Evolutionary conservation across 1,284 basidiomycete genomes (phyloP).

Genomic region (Ganoderma lingzhi): DNA sequence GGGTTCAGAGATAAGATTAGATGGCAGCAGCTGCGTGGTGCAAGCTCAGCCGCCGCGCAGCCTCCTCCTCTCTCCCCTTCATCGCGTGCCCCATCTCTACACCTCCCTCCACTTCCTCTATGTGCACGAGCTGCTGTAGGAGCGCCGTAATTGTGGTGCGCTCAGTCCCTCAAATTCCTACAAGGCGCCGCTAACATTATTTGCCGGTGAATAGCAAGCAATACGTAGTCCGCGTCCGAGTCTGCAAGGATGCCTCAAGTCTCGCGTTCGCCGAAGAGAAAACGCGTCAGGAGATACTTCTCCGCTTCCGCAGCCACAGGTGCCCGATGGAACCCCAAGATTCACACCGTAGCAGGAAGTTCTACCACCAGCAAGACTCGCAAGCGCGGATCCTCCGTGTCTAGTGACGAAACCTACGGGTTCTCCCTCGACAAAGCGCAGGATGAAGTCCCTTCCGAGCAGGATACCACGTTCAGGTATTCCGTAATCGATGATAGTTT

Average conservation of each 20-base stretch:
- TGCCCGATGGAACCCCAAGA: constrained; percentile 33
- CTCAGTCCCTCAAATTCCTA: too few species aligned
- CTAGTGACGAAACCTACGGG: constrained; percentile 31
- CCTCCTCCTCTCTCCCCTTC: not conserved
- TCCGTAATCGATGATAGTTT: constrained; percentile 28
- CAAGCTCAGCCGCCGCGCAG: not conserved
- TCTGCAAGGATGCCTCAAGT: constrained; percentile 31
- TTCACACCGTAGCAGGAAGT: constrained; percentile 18
- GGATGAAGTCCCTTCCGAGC: constrained; percentile 35
- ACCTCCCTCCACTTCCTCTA: not conserved
- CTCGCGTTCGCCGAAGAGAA: constrained; percentile 40
- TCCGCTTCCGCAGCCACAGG: constrained; percentile 40
- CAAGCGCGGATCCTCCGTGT: constrained; percentile 35
- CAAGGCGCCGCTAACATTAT: not conserved
- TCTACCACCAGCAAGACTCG: constrained; percentile 29
- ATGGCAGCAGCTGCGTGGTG: not conserved
- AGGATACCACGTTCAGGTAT: constrained; percentile 31
- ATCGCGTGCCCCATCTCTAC: not conserved
- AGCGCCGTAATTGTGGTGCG: not conserved
- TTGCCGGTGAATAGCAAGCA: not conserved
- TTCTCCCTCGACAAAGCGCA: constrained; percentile 33
- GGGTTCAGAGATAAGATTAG: not conserved
- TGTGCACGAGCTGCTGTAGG: not conserved
- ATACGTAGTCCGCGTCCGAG: not conserved
- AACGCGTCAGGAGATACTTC: constrained; percentile 40